These are phyloP conservation scores for Nakazawaea anatomiae DNA, from an alignment of 805 yeast species.

Conservation along the genomic window DNA sequence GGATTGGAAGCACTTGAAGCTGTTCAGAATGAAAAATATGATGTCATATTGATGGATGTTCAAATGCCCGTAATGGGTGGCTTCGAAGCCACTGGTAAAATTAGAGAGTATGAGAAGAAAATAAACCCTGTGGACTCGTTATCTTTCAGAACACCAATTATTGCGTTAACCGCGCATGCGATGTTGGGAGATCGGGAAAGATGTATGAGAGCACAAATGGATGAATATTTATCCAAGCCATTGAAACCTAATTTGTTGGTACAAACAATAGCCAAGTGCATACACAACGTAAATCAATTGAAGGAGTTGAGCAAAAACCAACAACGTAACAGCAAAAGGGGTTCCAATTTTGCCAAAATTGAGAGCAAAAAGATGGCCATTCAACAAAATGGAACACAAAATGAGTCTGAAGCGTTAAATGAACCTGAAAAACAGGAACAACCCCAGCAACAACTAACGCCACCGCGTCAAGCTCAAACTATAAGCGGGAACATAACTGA, in stretches of 20 bases:
- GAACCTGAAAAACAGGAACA: neutral
- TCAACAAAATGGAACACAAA: conserved; percentile 10
- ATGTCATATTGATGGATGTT: conserved; percentile 86
- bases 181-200: conserved; percentile 90
- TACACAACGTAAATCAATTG: conserved; percentile 60
- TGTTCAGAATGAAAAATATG: conserved; percentile 59
- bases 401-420: neutral
- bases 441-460: neutral
- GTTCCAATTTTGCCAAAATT: conserved; percentile 40
- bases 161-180: conserved; percentile 89
- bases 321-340: conserved; percentile 31
- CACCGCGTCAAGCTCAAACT: neutral
- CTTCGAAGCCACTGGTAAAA: conserved; percentile 82
- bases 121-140: conserved; percentile 65
- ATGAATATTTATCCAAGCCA: conserved; percentile 85
- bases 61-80: conserved; percentile 98
- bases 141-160: conserved; percentile 76
- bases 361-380: conserved; percentile 32
- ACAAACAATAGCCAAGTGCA: conserved; percentile 81
- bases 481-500: conserved; percentile 8
- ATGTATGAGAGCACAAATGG: conserved; percentile 87
- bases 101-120: conserved; percentile 83
- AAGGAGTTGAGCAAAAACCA: conserved; percentile 42
- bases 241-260: conserved; percentile 75
- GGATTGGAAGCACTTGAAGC: conserved; percentile 81